Evolutionary conservation across 1,284 basidiomycete species (phyloP).

Genomic region (Leccinum pseudoinsigne): DNA sequence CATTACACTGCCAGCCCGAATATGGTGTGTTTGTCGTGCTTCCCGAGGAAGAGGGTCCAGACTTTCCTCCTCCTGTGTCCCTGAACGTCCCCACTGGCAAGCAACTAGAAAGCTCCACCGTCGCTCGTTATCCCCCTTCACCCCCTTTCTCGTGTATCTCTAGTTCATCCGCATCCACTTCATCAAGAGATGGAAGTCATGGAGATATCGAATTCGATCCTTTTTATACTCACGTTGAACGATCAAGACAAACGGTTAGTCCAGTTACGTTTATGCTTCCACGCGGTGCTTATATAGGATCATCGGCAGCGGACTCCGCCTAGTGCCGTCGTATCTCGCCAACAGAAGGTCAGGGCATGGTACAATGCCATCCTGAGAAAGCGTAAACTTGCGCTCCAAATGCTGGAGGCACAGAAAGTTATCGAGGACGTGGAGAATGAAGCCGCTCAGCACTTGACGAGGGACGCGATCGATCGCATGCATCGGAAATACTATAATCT

Average conservation of each 20-base stretch:
- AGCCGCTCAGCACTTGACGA: neutral
- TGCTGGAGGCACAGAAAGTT: neutral
- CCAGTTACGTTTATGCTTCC: neutral
- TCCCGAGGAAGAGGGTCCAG: neutral
- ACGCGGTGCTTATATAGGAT: neutral
- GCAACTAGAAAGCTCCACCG: neutral
- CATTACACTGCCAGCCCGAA: neutral
- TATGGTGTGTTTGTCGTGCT: neutral
- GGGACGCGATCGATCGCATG: neutral
- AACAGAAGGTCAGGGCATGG: neutral
- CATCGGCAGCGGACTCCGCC: neutral
- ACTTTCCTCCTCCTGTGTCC: neutral
- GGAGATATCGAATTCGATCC: neutral
- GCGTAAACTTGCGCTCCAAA: neutral
- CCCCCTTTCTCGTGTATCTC: neutral
- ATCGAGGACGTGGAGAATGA: neutral
- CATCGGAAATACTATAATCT: neutral
- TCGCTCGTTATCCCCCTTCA: neutral
- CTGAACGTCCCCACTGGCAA: neutral
- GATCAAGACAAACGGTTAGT: neutral
- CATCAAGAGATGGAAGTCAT: neutral
- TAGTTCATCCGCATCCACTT: neutral
- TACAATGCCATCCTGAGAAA: neutral
- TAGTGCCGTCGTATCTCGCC: neutral
- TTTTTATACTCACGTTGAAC: neutral